Evolutionary conservation across 2,329 filamentous ascomycete genomes (phyloP).

Genomic region (Penicillium capsulatum): DNA sequence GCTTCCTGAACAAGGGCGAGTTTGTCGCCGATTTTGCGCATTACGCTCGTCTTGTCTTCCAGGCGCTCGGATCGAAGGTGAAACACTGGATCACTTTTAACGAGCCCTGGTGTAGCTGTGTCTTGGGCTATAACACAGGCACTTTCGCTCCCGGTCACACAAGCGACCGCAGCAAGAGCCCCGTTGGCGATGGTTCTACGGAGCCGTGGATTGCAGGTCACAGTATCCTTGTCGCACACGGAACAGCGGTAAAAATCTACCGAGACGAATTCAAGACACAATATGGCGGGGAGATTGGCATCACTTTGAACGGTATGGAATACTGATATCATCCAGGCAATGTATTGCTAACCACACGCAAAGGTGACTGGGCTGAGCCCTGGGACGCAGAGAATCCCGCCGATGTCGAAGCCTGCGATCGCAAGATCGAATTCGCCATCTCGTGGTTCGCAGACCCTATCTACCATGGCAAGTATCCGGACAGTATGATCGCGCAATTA

Average conservation of each 20-base stretch:
- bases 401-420: slow-evolving; percentile 70
- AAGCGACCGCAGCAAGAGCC: slow-evolving; percentile 58
- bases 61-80: slow-evolving; percentile 66
- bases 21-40: slow-evolving; percentile 76
- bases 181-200: slow-evolving; percentile 66
- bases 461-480: slow-evolving; percentile 79
- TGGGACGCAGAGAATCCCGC: slow-evolving; percentile 73
- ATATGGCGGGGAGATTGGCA: slow-evolving; percentile 73
- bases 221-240: slow-evolving; percentile 75
- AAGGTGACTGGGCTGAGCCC: slow-evolving; percentile 73
- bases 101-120: slow-evolving; percentile 80
- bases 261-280: slow-evolving; percentile 73
- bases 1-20: slow-evolving; percentile 73
- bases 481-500: slow-evolving; percentile 76
- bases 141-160: slow-evolving; percentile 78
- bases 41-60: slow-evolving; percentile 73
- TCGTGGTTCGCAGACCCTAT: slow-evolving; percentile 86
- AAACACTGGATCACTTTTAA: slow-evolving; percentile 91
- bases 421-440: slow-evolving; percentile 83
- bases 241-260: slow-evolving; percentile 74
- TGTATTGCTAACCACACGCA: neutral
- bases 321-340: neutral
- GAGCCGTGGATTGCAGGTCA: slow-evolving; percentile 84
- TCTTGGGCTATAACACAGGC: slow-evolving; percentile 74
- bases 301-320: slow-evolving; percentile 70